Evolutionary conservation across 164 flowering plant genomes (phyloP).

Genomic region (Liriodendron chinense): DNA sequence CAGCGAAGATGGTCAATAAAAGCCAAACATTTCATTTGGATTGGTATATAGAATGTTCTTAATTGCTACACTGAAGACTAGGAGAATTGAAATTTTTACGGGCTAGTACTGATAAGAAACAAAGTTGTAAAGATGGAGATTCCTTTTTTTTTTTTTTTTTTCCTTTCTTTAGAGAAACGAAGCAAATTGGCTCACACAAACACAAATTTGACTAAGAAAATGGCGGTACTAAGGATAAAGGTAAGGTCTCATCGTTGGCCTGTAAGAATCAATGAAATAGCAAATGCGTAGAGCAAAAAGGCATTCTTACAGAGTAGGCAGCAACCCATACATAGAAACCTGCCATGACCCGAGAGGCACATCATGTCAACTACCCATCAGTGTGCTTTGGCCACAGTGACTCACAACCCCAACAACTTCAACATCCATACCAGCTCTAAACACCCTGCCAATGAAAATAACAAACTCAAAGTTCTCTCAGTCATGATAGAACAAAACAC

Average conservation of each 20-base stretch:
- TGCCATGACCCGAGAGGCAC: background rate
- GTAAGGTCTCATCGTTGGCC: slow-evolving; percentile 1
- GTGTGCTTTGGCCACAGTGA: background rate
- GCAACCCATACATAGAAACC: background rate
- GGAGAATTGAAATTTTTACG: background rate
- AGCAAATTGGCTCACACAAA: background rate
- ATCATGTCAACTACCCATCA: background rate
- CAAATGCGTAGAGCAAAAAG: background rate
- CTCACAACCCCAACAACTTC: background rate
- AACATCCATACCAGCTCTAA: background rate
- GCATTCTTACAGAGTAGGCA: background rate
- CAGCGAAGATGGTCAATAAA: no score
- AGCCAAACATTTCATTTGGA: no score
- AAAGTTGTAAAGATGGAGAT: background rate
- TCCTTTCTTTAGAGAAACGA: background rate
- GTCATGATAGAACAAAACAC: background rate
- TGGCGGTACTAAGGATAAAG: background rate
- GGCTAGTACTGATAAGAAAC: background rate
- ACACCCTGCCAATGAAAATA: background rate
- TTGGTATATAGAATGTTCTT: no score
- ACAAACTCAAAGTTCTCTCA: background rate
- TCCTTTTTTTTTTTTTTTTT: background rate
- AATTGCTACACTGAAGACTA: no score
- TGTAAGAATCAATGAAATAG: slow-evolving; percentile 4
- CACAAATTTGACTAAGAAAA: background rate